phyloP scores from a whole-genome alignment of 805 yeast species.

The Cyberlindnera bimundalis region DNA sequence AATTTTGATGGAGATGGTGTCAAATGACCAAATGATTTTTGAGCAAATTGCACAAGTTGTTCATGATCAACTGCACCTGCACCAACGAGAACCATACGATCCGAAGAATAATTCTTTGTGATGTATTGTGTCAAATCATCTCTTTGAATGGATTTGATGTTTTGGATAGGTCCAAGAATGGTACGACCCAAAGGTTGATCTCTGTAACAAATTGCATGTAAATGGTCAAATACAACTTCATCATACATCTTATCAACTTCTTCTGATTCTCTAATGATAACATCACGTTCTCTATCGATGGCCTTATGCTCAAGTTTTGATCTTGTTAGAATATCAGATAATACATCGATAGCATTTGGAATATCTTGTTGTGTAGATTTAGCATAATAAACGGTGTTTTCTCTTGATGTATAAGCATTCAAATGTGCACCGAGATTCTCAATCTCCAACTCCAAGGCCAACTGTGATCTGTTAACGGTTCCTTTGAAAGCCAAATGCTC shows the following conservation, averaged over 20 bases:
- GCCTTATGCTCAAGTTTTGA: constrained; percentile 80
- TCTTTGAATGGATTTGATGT: constrained; percentile 76
- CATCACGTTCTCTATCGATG: constrained; percentile 94
- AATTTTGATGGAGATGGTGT: constrained; percentile 49
- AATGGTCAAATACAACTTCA: constrained; percentile 95
- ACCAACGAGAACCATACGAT: constrained; percentile 97
- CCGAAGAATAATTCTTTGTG: constrained; percentile 84
- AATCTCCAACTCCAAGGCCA: constrained; percentile 83
- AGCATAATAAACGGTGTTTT: constrained; percentile 95
- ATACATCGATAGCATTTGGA: constrained; percentile 79
- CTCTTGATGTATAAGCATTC: constrained; percentile 98
- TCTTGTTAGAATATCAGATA: constrained; percentile 84
- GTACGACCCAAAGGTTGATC: constrained; percentile 95
- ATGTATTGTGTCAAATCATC: constrained; percentile 78
- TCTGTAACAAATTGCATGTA: constrained; percentile 88
- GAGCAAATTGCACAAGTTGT: constrained; percentile 72
- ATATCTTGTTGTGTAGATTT: constrained; percentile 79
- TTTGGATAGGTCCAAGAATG: constrained; percentile 88
- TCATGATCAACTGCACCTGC: constrained; percentile 93
- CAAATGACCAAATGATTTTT: constrained; percentile 70
- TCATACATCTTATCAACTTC: constrained; percentile 98
- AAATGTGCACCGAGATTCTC: constrained; percentile 96
- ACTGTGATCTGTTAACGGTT: constrained; percentile 75
- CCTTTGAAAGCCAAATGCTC: constrained; percentile 98
- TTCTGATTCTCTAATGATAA: constrained; percentile 92